Evolutionary conservation across 1,284 basidiomycete genomes (phyloP).

Genomic region (Ganoderma boninense): DNA sequence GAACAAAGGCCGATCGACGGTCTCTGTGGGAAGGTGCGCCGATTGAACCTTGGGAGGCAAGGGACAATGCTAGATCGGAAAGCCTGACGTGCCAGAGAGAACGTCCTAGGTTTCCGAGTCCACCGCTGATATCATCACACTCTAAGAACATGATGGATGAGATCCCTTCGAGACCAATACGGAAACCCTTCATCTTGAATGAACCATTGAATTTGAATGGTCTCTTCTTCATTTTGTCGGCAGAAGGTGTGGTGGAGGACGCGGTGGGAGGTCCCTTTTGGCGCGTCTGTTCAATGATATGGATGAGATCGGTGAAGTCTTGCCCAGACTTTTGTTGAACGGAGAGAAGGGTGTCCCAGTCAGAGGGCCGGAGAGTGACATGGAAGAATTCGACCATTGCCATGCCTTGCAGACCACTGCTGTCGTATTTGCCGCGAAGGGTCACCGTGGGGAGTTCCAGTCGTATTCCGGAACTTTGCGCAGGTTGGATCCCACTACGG

Average conservation of each 20-base stretch:
- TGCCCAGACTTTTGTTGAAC: conserved; percentile 88
- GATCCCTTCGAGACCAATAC: conserved; percentile 76
- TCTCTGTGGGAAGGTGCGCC: conserved; percentile 59
- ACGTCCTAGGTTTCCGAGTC: conserved; percentile 51
- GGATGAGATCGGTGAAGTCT: conserved; percentile 83
- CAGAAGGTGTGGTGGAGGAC: conserved; percentile 15
- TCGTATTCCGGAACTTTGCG: conserved; percentile 58
- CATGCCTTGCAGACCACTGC: conserved; percentile 57
- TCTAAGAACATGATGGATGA: conserved; percentile 78
- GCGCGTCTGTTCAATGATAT: conserved; percentile 68
- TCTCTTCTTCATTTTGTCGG: conserved; percentile 14
- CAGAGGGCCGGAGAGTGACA: conserved; percentile 77
- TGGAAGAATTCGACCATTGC: conserved; percentile 73
- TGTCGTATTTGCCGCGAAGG: conserved; percentile 64
- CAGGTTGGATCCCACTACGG: conserved; percentile 45
- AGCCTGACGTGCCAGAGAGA: conserved; percentile 69
- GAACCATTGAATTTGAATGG: conserved; percentile 53
- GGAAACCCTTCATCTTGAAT: conserved; percentile 79
- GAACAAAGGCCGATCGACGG: conserved; percentile 83
- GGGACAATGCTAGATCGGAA: conserved; percentile 76
- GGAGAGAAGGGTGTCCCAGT: conserved; percentile 81
- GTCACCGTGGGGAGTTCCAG: conserved; percentile 71
- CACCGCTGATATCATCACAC: conserved; percentile 75
- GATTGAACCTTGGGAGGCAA: conserved; percentile 63
- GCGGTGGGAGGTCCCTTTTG: conserved; percentile 42